Evolutionary conservation across 257 asterid species (phyloP).

Genomic region (Prunella vulgaris): DNA sequence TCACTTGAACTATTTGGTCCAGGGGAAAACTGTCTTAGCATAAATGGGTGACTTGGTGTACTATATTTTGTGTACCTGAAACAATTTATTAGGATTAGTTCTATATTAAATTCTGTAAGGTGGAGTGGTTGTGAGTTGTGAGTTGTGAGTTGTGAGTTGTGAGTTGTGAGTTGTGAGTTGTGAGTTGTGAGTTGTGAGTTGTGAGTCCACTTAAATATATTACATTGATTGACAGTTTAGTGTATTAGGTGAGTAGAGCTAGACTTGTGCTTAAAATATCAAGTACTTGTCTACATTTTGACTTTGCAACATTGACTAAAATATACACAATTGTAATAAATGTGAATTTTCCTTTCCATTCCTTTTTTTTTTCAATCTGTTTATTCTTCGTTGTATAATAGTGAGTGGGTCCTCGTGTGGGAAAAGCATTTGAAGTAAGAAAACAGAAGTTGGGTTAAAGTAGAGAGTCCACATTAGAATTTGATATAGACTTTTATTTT

Average conservation of each 20-base stretch:
- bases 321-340: background rate
- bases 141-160: too few relatives aligned
- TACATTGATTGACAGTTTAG: conserved; percentile 48
- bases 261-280: conserved; percentile 20
- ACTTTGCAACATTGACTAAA: conserved; percentile 25
- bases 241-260: conserved; percentile 52
- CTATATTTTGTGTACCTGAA: background rate
- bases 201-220: conserved; percentile 36
- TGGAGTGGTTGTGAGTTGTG: conserved; percentile 67
- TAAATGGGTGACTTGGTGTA: too few relatives aligned
- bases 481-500: background rate
- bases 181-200: too few relatives aligned
- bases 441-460: conserved; percentile 18
- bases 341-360: background rate
- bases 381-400: background rate
- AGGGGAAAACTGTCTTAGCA: too few relatives aligned
- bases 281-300: conserved; percentile 32
- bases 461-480: conserved; percentile 6
- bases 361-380: background rate
- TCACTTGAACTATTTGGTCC: too few relatives aligned
- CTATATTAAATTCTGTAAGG: conserved; percentile 38
- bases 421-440: conserved; percentile 5
- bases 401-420: conserved; percentile 20
- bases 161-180: too few relatives aligned
- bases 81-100: conserved; percentile 24